Evolutionary conservation across 2,329 filamentous ascomycete genomes (phyloP), one percentile per base, ranked within the genome.

Genomic region (Tolypocladium ophioglossoides): DNA sequence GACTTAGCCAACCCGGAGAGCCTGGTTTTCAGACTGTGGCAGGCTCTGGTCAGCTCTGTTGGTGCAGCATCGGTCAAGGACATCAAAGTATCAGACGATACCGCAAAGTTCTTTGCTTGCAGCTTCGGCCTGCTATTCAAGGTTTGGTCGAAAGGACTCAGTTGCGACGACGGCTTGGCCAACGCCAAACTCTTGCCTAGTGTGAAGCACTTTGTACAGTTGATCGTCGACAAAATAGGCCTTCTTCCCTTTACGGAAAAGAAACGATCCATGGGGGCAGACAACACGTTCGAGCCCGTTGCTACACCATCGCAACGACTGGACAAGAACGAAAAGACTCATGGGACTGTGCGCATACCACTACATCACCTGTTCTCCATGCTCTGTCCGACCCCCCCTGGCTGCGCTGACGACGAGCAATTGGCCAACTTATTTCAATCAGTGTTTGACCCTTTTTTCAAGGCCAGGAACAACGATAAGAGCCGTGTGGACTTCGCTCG

Each of bases 21-120:
- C 58, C 61, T 70, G 11, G 65, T 73, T 0, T 74, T 70, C 50
- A 73, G 70, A 9, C 74, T 89, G 39, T 89, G 85, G 85, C 68
- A 73, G 32, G 74, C 78, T 1, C 73, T 90, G 14, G 74, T 89
- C 46, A 72, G 74, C 4, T 80, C 85, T 1, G 74, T 91, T 30
- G 79, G 83, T 2, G 78, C 80, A 50, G 87, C 87, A 40, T 85
- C 85, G 27, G 79, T 78, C 44, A 95, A 96, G 69, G 94, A 99
- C 69, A 86, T 99, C 61, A 95, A 92, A 62, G 85, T 91, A 8
- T 91, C 90, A 0, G 80, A 80, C 14, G 92, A 97, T 57, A 89
- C 91, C 1, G 87, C 89, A 64, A 80, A 84, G 57, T 92, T 91
- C 55, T 78, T 96, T 57, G 85, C 87, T 24, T 78, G 82, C 44